Evolutionary conservation across 805 yeast species (phyloP), one percentile per base, ranked within the genome.

Genomic region (Spathaspora girioi): DNA sequence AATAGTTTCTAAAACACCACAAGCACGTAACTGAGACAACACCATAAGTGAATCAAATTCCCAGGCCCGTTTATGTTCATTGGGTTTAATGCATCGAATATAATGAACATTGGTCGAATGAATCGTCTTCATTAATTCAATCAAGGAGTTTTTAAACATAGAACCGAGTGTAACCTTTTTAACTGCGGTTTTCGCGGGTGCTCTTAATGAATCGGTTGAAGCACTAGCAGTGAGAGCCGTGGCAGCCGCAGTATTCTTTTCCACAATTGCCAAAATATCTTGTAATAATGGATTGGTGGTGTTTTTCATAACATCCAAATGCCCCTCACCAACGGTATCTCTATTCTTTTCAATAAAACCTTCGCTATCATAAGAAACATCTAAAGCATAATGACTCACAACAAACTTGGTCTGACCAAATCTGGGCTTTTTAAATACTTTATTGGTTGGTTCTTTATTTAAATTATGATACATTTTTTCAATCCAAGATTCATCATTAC

Each of bases 1-100:
- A 64, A 93, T 93, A 1, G 99, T 94, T 67, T 94, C 99, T 59
- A 93, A 77, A 45, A 93, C 98, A 86, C 99, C 99, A 77, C 99
- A 93, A 5, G 99, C 99, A 66, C 99, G 82, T 56, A 93, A 78
- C 70, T 93, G 99, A 5, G 96, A 86, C 54, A 94, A 77, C 12
- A 93, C 98, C 97, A 93, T 92, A 43, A 91, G 79, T 14, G 96
- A 90, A 63, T 91, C 96, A 69, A 93, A 93, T 66, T 85, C 87
- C 98, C 99, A 93, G 1, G 98, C 97, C 54, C 83, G 86, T 69
- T 94, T 93, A 56, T 84, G 85, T 62, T 91, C 97, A 67, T 93
- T 93, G 5, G 99, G 98, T 69, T 93, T 93, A 66, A 94, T 93
- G 77, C 99, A 93, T 66, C 99, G 86, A 65, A 93, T 93, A 64